Evolutionary conservation across 1,284 basidiomycete species (phyloP).

Genomic region (Sporisorium iseilematis-ciliati): DNA sequence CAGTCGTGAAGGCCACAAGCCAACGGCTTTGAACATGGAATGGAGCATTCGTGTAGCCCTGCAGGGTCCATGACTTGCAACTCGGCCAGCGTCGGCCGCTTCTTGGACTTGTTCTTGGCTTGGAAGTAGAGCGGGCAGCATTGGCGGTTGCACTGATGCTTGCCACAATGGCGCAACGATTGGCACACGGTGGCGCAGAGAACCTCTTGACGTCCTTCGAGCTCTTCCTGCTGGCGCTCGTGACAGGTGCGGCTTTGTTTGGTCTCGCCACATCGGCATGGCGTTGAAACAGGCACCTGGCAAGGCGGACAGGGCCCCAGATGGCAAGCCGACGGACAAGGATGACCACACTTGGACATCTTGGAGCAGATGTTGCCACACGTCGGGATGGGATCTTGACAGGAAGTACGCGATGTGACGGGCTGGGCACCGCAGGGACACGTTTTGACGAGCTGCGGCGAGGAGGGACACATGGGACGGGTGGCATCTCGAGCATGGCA

Average conservation of each 20-base stretch:
- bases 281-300: conserved; percentile 53
- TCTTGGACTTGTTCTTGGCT: conserved; percentile 57
- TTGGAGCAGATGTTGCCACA: conserved; percentile 58
- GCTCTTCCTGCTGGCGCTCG: conserved; percentile 49
- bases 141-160: conserved; percentile 59
- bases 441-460: conserved; percentile 53
- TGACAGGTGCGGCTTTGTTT: conserved; percentile 56
- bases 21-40: conserved; percentile 61
- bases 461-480: conserved; percentile 54
- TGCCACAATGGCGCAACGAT: conserved; percentile 62
- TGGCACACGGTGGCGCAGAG: conserved; percentile 60
- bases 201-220: conserved; percentile 54
- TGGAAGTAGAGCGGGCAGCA: conserved; percentile 67
- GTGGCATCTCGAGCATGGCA: conserved; percentile 57
- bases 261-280: conserved; percentile 67
- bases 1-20: conserved; percentile 64
- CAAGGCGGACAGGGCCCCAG: conserved; percentile 65
- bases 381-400: conserved; percentile 62
- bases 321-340: conserved; percentile 58
- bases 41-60: conserved; percentile 63
- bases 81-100: conserved; percentile 51
- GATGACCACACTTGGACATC: conserved; percentile 58
- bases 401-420: conserved; percentile 42
- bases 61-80: conserved; percentile 61
- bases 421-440: conserved; percentile 64